Evolutionary conservation across 1,139 yeast species (phyloP), one percentile per base, ranked within the genome.

Genomic region (Geotrichum fermentans): DNA sequence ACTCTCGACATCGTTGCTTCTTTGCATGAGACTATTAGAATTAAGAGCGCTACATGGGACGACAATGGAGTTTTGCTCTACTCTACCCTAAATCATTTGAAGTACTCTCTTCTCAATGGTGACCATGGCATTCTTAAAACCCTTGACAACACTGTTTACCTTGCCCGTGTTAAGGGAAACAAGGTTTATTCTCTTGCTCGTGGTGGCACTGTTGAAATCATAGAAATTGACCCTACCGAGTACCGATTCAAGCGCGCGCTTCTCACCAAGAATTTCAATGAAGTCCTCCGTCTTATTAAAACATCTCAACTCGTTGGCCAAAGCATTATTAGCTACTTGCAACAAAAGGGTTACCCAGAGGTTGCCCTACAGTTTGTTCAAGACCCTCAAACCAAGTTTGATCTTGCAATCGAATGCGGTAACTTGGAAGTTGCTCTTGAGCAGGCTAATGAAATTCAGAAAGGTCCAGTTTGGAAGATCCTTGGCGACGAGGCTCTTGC

Each of bases 11-110:
- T 82, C 55, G 75, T 89, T 39, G 83, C 92, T 47, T 82, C 95
- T 4, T 77, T 90, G 79, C 97, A 90, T 65, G 99, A 94, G 71
- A 92, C 98, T 4, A 92, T 94, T 59, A 78, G 98, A 68, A 88
- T 94, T 62, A 94, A 94, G 73, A 83, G 95, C 71, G 97, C 97
- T 43, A 89, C 96, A 11, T 94, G 97, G 97, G 98, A 92, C 66
- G 97, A 89, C 60, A 75, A 87, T 43, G 94, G 94, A 43, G 95
- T 94, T 35, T 76, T 94, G 65, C 76, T 94, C 58, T 94, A 90
- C 69, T 84, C 97, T 22, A 94, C 99, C 20, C 77, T 94, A 65
- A 92, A 92, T 70, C 99, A 94, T 66, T 84, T 94, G 70, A 92
- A 92, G 71, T 94, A 92, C 69, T 83, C 95, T 44, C 74, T 94